Evolutionary conservation across 2,329 filamentous ascomycete genomes (phyloP), one percentile per base, ranked within the genome.

Genomic region (Arthrobotrys conoides): DNA sequence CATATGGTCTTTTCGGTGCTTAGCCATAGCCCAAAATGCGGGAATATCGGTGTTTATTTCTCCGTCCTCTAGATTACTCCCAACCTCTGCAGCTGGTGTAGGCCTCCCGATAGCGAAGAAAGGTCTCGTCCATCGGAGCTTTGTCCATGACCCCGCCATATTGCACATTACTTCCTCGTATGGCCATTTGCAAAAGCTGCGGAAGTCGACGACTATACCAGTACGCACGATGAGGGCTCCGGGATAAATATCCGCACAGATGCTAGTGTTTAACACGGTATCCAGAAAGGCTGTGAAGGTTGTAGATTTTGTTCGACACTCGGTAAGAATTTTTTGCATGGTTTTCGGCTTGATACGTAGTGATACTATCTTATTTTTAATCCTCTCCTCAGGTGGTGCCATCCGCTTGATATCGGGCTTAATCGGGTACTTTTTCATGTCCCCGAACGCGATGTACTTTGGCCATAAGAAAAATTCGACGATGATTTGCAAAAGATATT

Each of bases 311-410:
- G 5, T 33, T 10, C 68, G 68, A 8, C 68, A 71, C 20, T 49
- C 48, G 0, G 55, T 10, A 8, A 71, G 20, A 18, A 71, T 5
- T 30, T 27, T 38, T 44, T 64, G 49, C 68, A 64, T 71, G 3
- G 57, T 44, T 46, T 38, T 18, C 2, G 57, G 18, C 14, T 30
- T 30, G 24, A 64, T 53, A 12, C 68, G 24, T 14, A 71, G 9
- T 9, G 68, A 64, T n/a, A 64, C 57, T n/a, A 71, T 53, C 18
- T 64, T 71, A 30, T 71, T 71, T 44, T 51, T 64, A n/a, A 71
- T 64, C 16, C 68, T 38, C 16, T 71, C 44, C 18, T 64, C 57
- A 2, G 33, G 12, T 24, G 44, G 44, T 3, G 57, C 68, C 30
- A 71, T 30, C 3, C 20, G 9, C 18, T 41, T 53, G 14, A 64